phyloP scores from a whole-genome alignment of 2,329 filamentous ascomycete genomes.

The Monosporascus sp. region DNA sequence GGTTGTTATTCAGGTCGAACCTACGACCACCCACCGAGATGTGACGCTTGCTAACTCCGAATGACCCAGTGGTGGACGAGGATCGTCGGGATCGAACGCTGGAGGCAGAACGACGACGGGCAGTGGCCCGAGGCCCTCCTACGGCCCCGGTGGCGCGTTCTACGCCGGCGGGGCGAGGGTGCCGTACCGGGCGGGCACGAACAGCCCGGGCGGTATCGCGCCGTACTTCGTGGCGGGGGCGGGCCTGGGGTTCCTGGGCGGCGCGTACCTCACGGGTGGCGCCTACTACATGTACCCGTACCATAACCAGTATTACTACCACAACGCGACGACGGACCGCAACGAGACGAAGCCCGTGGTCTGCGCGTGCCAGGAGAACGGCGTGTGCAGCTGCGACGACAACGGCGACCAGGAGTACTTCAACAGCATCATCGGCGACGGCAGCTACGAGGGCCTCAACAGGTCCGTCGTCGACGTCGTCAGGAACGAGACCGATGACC shows the following conservation, averaged over 20 bases:
- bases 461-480: conserved; percentile 57
- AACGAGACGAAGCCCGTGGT: conserved; percentile 57
- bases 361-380: conserved; percentile 54
- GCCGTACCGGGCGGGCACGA: conserved; percentile 55
- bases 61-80: conserved; percentile 14
- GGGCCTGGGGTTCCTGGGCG: conserved; percentile 50
- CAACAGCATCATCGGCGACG: conserved; percentile 59
- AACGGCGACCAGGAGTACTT: conserved; percentile 59
- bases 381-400: conserved; percentile 54
- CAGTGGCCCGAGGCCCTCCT: conserved; percentile 51
- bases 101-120: conserved; percentile 53
- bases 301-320: conserved; percentile 38
- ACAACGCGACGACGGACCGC: conserved; percentile 44
- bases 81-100: conserved; percentile 30
- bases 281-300: conserved; percentile 51
- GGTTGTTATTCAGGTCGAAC: no score
- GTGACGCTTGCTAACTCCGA: conserved; percentile 1
- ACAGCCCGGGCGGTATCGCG: conserved; percentile 44
- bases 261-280: conserved; percentile 50
- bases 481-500: conserved; percentile 53
- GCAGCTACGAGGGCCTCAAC: conserved; percentile 55
- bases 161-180: conserved; percentile 60
- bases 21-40: no score
- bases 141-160: conserved; percentile 54
- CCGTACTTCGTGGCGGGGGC: conserved; percentile 45